A percentile compares a stretch with the other conserved stretches of the same genome.
These are phyloP conservation scores for Ochetophila trinervis DNA, from an alignment of 306 rosid species.

Conservation along the genomic window DNA sequence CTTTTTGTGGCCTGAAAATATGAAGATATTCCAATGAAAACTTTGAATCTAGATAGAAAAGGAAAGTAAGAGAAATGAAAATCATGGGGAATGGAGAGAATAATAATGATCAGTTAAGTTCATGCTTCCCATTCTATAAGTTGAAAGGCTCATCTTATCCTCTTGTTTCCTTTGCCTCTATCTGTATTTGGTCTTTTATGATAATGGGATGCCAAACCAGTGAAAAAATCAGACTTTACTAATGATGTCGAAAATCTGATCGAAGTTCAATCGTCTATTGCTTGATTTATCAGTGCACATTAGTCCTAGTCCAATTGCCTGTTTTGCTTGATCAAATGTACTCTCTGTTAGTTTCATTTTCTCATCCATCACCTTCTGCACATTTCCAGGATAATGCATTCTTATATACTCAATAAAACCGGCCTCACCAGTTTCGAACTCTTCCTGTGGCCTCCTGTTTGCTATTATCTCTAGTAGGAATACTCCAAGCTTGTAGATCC, in stretches of 20 bases:
- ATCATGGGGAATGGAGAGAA: background rate
- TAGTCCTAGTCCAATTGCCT: slow-evolving; percentile 39
- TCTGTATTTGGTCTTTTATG: slow-evolving; percentile 34
- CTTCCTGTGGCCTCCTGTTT: slow-evolving; percentile 31
- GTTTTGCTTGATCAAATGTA: slow-evolving; percentile 35
- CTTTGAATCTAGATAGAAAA: background rate
- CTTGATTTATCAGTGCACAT: slow-evolving; percentile 50
- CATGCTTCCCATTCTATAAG: background rate
- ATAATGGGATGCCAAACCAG: slow-evolving; percentile 25
- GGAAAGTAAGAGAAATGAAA: background rate
- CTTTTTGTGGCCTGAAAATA: too few relatives aligned
- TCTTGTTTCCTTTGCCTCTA: slow-evolving; percentile 31
- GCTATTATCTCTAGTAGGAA: slow-evolving; percentile 49
- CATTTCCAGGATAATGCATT: slow-evolving; percentile 37
- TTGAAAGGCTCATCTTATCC: slow-evolving; percentile 8
- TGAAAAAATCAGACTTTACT: slow-evolving; percentile 36
- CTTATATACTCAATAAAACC: slow-evolving; percentile 38
- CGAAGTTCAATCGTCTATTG: slow-evolving; percentile 30
- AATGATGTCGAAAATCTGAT: slow-evolving; percentile 28
- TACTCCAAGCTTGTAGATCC: slow-evolving; percentile 49
- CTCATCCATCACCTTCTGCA: slow-evolving; percentile 43
- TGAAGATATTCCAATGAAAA: too few relatives aligned
- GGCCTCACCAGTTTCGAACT: slow-evolving; percentile 35
- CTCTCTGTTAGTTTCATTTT: slow-evolving; percentile 39
- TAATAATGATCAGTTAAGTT: too few relatives aligned